Percentiles rank a stretch among this genome's conserved stretches.
phyloP scores from a whole-genome alignment of 2,329 filamentous ascomycete species.

The Cadophora gregata region DNA sequence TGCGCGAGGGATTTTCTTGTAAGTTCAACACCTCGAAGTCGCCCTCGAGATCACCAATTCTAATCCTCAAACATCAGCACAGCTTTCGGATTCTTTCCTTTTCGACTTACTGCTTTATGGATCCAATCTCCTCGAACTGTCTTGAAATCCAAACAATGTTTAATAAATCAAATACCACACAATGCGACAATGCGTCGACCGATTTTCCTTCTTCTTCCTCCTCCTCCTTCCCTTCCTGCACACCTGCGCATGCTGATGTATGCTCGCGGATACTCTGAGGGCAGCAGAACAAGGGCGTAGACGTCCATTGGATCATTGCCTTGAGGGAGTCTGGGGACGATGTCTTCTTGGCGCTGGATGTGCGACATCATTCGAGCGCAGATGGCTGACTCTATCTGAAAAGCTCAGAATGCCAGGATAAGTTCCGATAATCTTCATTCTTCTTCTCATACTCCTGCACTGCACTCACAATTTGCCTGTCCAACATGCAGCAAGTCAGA shows the following conservation, averaged over 20 bases:
- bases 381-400: background rate
- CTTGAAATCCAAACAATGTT: background rate
- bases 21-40: background rate
- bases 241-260: too few species aligned
- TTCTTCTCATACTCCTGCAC: background rate
- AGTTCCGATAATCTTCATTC: background rate
- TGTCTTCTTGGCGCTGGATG: background rate
- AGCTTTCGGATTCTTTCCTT: background rate
- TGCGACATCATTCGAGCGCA: background rate
- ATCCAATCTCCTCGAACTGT: background rate
- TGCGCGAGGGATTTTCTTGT: background rate
- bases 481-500: too few species aligned
- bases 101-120: background rate
- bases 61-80: background rate
- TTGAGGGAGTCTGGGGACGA: background rate
- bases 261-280: background rate
- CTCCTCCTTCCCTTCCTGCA: background rate
- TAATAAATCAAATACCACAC: background rate
- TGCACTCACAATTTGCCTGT: too few species aligned
- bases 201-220: background rate
- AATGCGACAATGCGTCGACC: background rate
- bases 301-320: background rate
- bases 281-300: background rate
- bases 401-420: background rate
- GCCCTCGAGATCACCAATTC: background rate